A percentile compares a stretch with the other conserved stretches of the same genome.
phyloP scores from a whole-genome alignment of 2,329 filamentous ascomycete genomes.

The Diaporthe capsici region DNA sequence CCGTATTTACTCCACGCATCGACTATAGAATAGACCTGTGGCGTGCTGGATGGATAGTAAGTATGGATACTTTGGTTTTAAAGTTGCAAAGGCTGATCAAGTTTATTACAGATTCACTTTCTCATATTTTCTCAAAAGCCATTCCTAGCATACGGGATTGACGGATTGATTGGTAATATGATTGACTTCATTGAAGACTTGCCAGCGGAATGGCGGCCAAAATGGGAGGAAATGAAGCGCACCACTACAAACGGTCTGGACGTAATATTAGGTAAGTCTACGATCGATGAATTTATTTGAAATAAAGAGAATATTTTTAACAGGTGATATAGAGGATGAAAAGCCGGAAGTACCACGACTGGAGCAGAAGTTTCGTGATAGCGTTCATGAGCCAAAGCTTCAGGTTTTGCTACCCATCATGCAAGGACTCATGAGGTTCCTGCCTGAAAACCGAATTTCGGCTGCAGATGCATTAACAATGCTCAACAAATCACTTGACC shows the following conservation, averaged over 20 bases:
- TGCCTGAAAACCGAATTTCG: not conserved
- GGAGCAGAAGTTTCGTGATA: not conserved
- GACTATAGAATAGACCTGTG: slow-evolving; percentile 1
- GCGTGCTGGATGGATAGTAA: not conserved
- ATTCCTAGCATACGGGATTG: not conserved
- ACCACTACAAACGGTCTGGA: not conserved
- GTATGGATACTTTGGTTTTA: not conserved
- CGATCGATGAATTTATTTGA: not conserved
- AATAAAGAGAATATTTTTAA: not conserved
- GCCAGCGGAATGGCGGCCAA: not conserved
- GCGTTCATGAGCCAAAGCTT: not conserved
- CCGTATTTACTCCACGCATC: not conserved
- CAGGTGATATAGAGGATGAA: not conserved
- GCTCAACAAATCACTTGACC: not conserved
- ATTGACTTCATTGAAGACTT: not conserved
- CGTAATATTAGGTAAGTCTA: not conserved
- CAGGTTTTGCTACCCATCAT: slow-evolving; percentile 1
- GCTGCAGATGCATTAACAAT: not conserved
- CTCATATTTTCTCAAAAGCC: not conserved
- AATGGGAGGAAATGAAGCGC: not conserved
- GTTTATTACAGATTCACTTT: not conserved
- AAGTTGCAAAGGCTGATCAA: not conserved
- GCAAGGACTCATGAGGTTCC: not conserved
- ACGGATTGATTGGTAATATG: not conserved
- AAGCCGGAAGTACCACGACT: not conserved